Conservation (phyloP, 331 rosid genomes). For the Erythrophleum ivorense region DNA sequence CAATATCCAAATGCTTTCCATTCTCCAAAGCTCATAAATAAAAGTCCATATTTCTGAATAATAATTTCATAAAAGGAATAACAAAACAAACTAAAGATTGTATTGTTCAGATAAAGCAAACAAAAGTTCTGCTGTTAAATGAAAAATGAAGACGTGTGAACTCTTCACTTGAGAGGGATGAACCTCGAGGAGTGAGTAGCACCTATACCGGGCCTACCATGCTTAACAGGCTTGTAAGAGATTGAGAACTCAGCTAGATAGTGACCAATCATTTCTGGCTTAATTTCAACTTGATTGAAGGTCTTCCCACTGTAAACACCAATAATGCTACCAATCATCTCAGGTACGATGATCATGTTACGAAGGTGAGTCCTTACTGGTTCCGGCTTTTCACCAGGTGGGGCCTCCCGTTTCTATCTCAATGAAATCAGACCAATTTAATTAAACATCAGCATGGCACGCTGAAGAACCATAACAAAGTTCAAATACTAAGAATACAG, state of each 20-base stretch:
- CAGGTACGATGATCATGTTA: constrained; percentile 73
- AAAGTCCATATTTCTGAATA: background rate
- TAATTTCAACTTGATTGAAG: constrained; percentile 74
- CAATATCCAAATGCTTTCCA: background rate
- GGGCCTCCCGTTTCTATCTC: constrained; percentile 70
- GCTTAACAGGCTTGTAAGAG: constrained; percentile 75
- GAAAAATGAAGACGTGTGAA: background rate
- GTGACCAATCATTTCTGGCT: constrained; percentile 73
- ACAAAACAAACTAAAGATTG: background rate
- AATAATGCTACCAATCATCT: constrained; percentile 69
- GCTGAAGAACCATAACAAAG: background rate
- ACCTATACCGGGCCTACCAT: constrained; percentile 76
- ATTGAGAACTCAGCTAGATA: constrained; percentile 77
- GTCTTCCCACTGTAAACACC: constrained; percentile 75
- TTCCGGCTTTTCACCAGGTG: constrained; percentile 69
- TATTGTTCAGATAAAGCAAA: background rate
- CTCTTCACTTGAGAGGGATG: constrained; percentile 73
- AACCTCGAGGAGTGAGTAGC: constrained; percentile 81
- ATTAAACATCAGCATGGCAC: background rate
- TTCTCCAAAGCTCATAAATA: background rate
- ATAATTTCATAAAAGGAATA: background rate
- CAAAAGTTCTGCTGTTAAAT: background rate
- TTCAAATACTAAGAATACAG: background rate
- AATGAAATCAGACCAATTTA: background rate
- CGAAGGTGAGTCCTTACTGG: constrained; percentile 72